These are phyloP conservation scores for Pyracantha coccinea DNA, from an alignment of 331 rosid genomes.

Conservation along the genomic window DNA sequence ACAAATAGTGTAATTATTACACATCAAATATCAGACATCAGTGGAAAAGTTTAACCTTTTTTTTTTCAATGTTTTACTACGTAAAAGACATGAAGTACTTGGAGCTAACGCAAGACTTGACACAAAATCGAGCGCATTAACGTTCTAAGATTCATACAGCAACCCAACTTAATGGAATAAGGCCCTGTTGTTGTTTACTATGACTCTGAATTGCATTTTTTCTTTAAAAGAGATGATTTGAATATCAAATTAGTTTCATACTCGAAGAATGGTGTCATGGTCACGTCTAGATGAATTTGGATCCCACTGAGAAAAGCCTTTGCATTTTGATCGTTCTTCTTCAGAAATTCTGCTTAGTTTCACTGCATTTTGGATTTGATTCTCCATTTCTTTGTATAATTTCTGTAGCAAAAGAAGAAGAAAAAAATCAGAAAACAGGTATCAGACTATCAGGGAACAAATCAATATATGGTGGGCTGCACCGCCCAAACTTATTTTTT, in stretches of 20 bases:
- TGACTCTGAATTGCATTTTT: not conserved
- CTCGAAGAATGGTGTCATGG: slow-evolving; percentile 23
- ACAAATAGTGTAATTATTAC: not conserved
- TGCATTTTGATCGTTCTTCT: not conserved
- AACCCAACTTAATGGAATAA: no score
- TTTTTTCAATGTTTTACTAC: no score
- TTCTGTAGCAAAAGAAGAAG: slow-evolving; percentile 3
- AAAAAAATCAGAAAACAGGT: no score
- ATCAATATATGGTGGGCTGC: not conserved
- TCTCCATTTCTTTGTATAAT: slow-evolving; percentile 11
- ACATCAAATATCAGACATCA: not conserved
- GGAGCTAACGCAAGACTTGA: no score
- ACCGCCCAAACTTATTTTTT: no score
- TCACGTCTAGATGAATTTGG: slow-evolving; percentile 7
- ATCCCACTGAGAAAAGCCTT: slow-evolving; percentile 18
- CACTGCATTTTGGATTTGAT: slow-evolving; percentile 8
- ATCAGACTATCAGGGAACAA: not conserved
- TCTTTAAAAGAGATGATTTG: no score
- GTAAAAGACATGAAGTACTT: no score
- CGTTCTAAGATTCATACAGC: no score
- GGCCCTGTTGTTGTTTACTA: no score
- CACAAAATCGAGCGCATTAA: no score
- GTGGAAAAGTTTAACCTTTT: no score
- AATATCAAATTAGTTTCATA: not conserved
- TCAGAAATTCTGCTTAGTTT: slow-evolving; percentile 11